Percentiles rank a stretch among this genome's conserved stretches.
Evolutionary conservation across 805 yeast species (phyloP).

Genomic region (Nakazawaea sp.): DNA sequence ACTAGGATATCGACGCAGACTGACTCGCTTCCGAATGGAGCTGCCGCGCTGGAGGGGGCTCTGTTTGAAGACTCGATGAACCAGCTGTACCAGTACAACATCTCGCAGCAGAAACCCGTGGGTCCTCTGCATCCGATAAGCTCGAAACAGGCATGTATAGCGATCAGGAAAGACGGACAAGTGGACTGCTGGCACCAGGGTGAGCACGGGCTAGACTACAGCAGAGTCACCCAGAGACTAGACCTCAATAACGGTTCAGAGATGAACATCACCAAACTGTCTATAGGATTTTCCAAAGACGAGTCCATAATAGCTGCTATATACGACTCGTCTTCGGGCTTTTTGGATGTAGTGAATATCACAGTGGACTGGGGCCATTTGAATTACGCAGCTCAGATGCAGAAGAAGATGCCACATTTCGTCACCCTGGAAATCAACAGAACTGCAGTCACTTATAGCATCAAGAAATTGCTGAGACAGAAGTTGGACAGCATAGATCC

Average conservation of each 20-base stretch:
- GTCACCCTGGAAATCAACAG: slow-evolving; percentile 41
- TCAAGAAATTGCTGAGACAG: slow-evolving; percentile 24
- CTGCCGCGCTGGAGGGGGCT: slow-evolving; percentile 28
- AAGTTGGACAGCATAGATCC: slow-evolving; percentile 22
- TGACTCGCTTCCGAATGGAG: slow-evolving; percentile 23
- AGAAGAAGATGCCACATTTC: slow-evolving; percentile 39
- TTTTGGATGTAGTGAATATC: slow-evolving; percentile 35
- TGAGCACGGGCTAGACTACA: slow-evolving; percentile 53
- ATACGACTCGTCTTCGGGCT: slow-evolving; percentile 26
- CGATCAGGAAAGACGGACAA: slow-evolving; percentile 56
- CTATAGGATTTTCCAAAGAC: slow-evolving; percentile 47
- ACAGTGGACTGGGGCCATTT: slow-evolving; percentile 52
- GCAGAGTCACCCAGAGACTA: slow-evolving; percentile 26
- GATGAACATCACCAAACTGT: slow-evolving; percentile 25
- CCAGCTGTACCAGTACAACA: slow-evolving; percentile 42
- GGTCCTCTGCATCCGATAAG: slow-evolving; percentile 65
- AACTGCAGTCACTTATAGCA: slow-evolving; percentile 30
- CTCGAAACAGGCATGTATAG: slow-evolving; percentile 65
- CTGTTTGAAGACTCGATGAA: slow-evolving; percentile 26
- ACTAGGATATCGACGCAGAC: slow-evolving; percentile 20
- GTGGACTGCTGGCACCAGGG: slow-evolving; percentile 58
- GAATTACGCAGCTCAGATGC: slow-evolving; percentile 36
- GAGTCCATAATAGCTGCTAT: slow-evolving; percentile 38
- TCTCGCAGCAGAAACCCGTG: slow-evolving; percentile 49
- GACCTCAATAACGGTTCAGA: slow-evolving; percentile 16